phyloP scores from a whole-genome alignment of 371 early-diverging fungal genomes.

The Mortierella sp. region DNA sequence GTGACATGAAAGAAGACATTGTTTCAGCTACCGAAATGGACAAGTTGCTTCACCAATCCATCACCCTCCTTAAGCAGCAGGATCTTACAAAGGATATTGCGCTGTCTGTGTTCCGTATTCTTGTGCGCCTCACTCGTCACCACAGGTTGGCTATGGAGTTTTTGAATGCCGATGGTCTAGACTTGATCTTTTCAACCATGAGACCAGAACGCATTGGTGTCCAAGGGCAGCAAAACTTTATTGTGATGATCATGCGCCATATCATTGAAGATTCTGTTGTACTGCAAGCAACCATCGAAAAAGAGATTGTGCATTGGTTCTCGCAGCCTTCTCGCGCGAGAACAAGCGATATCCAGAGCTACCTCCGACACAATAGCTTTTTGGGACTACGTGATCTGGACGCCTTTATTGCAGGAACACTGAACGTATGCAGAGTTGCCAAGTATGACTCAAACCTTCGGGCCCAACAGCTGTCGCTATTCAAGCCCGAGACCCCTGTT shows the following conservation, averaged over 20 bases:
- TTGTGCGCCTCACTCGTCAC: slow-evolving; percentile 85
- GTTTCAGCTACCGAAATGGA: slow-evolving; percentile 57
- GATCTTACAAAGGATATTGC: slow-evolving; percentile 65
- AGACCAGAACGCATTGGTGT: slow-evolving; percentile 67
- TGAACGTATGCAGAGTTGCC: slow-evolving; percentile 75
- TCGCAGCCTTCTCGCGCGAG: slow-evolving; percentile 75
- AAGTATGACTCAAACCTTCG: slow-evolving; percentile 70
- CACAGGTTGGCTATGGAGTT: slow-evolving; percentile 75
- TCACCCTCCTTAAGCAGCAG: slow-evolving; percentile 61
- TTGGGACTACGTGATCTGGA: slow-evolving; percentile 81
- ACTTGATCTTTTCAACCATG: slow-evolving; percentile 66
- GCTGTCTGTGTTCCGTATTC: slow-evolving; percentile 80
- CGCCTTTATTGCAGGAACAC: slow-evolving; percentile 76
- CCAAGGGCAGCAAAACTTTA: slow-evolving; percentile 79
- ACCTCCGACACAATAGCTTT: slow-evolving; percentile 78
- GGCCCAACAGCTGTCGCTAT: slow-evolving; percentile 66
- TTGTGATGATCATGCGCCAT: slow-evolving; percentile 89
- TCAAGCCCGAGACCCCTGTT: slow-evolving; percentile 12
- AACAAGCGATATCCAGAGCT: slow-evolving; percentile 77
- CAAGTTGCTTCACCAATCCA: slow-evolving; percentile 59
- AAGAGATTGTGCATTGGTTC: slow-evolving; percentile 82
- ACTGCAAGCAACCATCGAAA: slow-evolving; percentile 79
- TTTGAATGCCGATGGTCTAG: slow-evolving; percentile 75
- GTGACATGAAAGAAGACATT: slow-evolving; percentile 45
- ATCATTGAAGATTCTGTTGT: slow-evolving; percentile 81